Percentiles rank a stretch among this genome's conserved stretches.
phyloP scores from a whole-genome alignment of 306 rosid genomes.

The Fragaria ananassa region DNA sequence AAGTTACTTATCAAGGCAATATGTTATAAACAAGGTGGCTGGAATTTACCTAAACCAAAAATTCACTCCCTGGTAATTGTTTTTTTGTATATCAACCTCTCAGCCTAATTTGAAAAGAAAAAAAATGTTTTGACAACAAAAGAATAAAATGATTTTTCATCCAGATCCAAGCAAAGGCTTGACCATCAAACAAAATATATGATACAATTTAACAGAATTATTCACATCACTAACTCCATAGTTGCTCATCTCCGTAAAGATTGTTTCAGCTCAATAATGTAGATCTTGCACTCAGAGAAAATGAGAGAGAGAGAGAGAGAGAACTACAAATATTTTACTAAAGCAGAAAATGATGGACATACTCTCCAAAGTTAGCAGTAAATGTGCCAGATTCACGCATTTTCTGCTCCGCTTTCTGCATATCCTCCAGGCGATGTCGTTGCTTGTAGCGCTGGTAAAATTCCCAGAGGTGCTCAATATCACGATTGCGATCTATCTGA shows the following conservation, averaged over 20 bases:
- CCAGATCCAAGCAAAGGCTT: not conserved
- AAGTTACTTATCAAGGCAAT: not conserved
- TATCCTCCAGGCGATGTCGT: conserved; percentile 71
- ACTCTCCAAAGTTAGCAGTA: conserved; percentile 76
- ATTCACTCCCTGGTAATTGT: not conserved
- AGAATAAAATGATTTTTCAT: not conserved
- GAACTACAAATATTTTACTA: not conserved
- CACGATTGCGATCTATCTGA: conserved; percentile 73
- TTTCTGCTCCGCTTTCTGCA: conserved; percentile 71
- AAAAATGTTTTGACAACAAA: not conserved
- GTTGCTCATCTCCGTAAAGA: not conserved
- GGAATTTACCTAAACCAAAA: not conserved
- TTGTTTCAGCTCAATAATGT: not conserved
- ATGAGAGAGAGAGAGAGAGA: not conserved
- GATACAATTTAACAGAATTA: conserved; percentile 5
- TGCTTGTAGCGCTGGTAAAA: conserved; percentile 74
- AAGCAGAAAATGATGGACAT: conserved; percentile 32
- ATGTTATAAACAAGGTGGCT: not conserved
- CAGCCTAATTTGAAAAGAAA: not conserved
- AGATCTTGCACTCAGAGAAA: conserved; percentile 11
- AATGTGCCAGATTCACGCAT: conserved; percentile 81
- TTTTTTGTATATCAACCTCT: not conserved
- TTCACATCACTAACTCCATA: conserved; percentile 10
- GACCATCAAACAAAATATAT: no score
- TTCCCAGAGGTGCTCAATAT: conserved; percentile 77